Evolutionary conservation across 2,329 filamentous ascomycete species (phyloP), one percentile per base, ranked within the genome.

Genomic region (Sphaerulina populicola): DNA sequence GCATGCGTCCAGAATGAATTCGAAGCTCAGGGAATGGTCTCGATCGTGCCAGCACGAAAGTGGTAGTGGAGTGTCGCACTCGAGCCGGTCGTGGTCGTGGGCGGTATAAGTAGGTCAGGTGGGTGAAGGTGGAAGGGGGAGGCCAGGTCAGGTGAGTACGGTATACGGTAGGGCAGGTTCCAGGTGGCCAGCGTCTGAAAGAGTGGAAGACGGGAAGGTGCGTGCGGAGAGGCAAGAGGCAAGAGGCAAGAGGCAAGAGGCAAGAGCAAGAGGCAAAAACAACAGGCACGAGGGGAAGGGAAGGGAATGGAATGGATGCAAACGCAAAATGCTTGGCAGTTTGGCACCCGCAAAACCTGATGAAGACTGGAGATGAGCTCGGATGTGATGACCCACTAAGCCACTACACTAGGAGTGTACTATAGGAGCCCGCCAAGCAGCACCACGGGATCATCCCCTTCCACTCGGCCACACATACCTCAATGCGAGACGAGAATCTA

Each of bases 41-140:
- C 30, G 50, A 31, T 44, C 45, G 50, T 52, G 50, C 50, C 50
- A 44, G 45, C 50, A 52, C 50, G 42, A 52, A 44, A 30, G 27
- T 49, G 42, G n/a, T 30, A 21, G 23, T 6, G 30, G 12, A 9
- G n/a, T 35, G 18, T 43, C 30, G 21, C 31, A 10, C 31, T 35
- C 31, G 18, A 18, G 18, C 18, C 18, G 2, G 18, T n/a, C 14
- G 45, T 39, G 14, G 3, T 14, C 12, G 31, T 35, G 31, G 31
- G 1, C 10, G 31, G 10, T 35, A 11, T 35, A 43, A 18, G 18
- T 29, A 38, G 36, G 37, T 35, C 6, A 2, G 9, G 2, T 4
- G 23, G 5, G 6, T 7, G 21, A 27, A 6, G 23, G 5, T 6
- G n/a, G n/a, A n/a, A n/a, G n/a, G n/a, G 46, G 37, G 37, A 18